Base-by-base conservation (phyloP, 2,329 filamentous ascomycete genomes). In the Microdochium paspali region DNA sequence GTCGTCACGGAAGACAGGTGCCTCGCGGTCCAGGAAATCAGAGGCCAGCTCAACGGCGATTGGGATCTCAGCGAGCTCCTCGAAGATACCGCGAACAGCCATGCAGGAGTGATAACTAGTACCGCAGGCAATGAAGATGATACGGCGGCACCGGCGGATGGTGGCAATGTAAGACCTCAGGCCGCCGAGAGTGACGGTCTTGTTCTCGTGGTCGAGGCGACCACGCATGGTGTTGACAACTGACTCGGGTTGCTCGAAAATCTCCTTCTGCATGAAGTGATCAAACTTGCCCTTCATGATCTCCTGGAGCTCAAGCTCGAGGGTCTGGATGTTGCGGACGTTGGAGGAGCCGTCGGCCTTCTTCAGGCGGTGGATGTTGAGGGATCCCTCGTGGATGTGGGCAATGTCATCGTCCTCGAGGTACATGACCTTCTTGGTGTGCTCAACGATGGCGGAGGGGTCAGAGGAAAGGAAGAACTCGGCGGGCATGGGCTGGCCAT, bases 261-360 rank as follows among this genome's bases (percentile, higher is more conserved):
- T 98, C 70, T 98, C 93, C 82, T 98, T 98, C 70, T 98, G 93
- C 93, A 98, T 98, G 79, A 96, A 98, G 76, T 98, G 93, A 69
- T 98, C 93, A 71, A 97, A 98, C 67, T 93, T 94, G 70, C 93
- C 93, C 85, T 98, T 98, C 93, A 98, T 98, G 72, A 98, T 98
- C 77, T 98, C 90, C 76, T 98, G 93, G 55, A 98, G 85, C 77
- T 98, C 90, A 45, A 98, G 87, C 77, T 98, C 93, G 48, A 98
- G 82, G 48, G 93, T 98, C 79, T 98, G 93, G 67, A 98, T 98
- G 60, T 87, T 89, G 67, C 93, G 90, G 59, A 97, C 90, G 65
- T 97, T 96, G 71, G 89, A 95, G 64, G 87, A 90, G 57, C 91
- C 91, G 66, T 97, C 91, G 59, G 90, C 86, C 82, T 97, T 97